Evolutionary conservation across 2,329 filamentous ascomycete genomes (phyloP), one percentile per base, ranked within the genome.

Genomic region (Dothideomycetes sp.): DNA sequence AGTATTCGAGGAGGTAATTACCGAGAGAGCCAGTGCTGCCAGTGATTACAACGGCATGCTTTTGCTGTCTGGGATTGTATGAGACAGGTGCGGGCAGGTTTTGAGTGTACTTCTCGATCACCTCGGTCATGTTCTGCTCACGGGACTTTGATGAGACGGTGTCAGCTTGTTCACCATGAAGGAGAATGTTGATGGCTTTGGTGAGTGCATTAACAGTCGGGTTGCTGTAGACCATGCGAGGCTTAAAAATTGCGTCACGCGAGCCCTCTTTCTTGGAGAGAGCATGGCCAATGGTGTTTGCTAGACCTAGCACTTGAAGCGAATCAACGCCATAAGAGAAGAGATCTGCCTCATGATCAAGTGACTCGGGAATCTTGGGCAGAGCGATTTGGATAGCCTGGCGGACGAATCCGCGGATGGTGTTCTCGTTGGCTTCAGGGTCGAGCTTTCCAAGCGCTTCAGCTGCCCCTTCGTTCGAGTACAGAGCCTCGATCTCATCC

Each of bases 401-500:
- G 27, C 41, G 44, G 15, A 53, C 27, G 19, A 51, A 50, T 9
- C 24, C 30, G 10, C 41, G 49, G 4, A 47, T 35, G 18, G 45
- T 6, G 11, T 31, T 22, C 6, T 45, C 20, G 28, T 47, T 45
- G 9, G 31, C 41, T 3, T 28, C 13, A 4, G 25, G 30, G 6
- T 41, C 42, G 6, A 50, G 20, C 29, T 50, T 39, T 12, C 27
- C 43, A 25, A 48, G 31, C 22, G 46, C 16, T 13, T 50, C 43
- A 6, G 45, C 44, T n/a, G 33, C 43, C 11, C 35, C 37, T 16
- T 49, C 49, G 17, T 52, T 50, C 4, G 36, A 48, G 47, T 73
- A 74, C 4, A 73, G 54, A 0, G 57, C 55, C 4, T 71, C 63
- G 28, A 74, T 72, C 42, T 71, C 69, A 1, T 61, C 48, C 2